phyloP scores from a whole-genome alignment of 2,329 filamentous ascomycete genomes.

The Aspergillus sojae region DNA sequence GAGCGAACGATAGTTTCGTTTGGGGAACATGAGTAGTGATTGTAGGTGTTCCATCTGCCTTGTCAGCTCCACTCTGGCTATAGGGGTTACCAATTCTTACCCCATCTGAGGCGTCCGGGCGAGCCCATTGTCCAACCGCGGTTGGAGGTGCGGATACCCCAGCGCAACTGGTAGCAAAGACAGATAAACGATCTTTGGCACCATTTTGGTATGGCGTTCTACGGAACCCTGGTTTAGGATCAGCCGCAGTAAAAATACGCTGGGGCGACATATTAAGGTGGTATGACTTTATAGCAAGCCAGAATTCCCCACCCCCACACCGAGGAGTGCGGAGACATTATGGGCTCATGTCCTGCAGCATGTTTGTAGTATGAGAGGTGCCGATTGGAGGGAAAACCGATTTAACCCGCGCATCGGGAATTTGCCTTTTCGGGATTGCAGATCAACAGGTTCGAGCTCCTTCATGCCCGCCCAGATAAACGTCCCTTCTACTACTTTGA shows the following conservation, averaged over 20 bases:
- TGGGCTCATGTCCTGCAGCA: not conserved
- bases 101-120: not conserved
- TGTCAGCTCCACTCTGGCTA: not conserved
- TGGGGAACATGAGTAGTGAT: slow-evolving; percentile 56
- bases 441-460: not conserved
- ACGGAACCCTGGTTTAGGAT: not conserved
- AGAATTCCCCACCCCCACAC: not conserved
- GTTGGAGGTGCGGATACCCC: not conserved
- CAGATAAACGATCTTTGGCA: not conserved
- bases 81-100: not conserved
- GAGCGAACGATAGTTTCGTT: slow-evolving; percentile 53
- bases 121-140: slow-evolving; percentile 25
- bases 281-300: not conserved
- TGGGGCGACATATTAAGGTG: not conserved
- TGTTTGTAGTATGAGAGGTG: not conserved
- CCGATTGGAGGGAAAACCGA: not conserved
- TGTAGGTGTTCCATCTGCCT: slow-evolving; percentile 61
- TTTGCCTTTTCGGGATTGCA: slow-evolving; percentile 5
- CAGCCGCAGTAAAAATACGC: not conserved
- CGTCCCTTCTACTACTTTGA: too few species aligned
- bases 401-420: not conserved
- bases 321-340: not conserved
- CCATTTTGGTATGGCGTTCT: not conserved
- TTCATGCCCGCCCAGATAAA: too few species aligned
- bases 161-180: not conserved